Percentiles rank a stretch among this genome's conserved stretches.
These are phyloP conservation scores for Barnettozyma californica DNA, from an alignment of 805 yeast genomes.

Conservation along the genomic window DNA sequence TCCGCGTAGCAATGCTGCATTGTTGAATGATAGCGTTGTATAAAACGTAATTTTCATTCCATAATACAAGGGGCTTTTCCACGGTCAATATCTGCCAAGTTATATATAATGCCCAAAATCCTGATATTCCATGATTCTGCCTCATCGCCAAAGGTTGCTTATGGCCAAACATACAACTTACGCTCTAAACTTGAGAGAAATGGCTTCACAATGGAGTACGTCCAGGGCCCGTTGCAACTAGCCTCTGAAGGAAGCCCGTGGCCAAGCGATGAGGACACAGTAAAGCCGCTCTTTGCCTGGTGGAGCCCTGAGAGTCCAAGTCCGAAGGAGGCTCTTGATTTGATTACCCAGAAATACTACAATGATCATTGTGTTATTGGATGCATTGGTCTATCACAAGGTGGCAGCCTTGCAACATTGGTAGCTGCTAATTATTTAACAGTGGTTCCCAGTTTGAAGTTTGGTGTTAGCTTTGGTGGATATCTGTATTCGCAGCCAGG, in stretches of 20 bases:
- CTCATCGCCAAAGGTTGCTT: constrained; percentile 2
- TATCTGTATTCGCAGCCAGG: constrained; percentile 6
- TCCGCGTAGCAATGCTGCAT: too few relatives aligned
- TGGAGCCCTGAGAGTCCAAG: constrained; percentile 4
- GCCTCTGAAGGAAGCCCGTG: neutral
- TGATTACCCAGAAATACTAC: neutral
- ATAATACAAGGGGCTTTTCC: too few relatives aligned
- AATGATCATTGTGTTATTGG: constrained; percentile 2
- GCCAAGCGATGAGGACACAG: neutral
- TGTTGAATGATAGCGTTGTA: too few relatives aligned
- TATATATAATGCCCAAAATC: constrained; percentile 3
- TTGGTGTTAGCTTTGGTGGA: constrained; percentile 5
- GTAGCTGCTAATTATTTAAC: constrained; percentile 4
- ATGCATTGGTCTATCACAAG: constrained; percentile 9
- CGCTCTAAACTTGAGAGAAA: neutral
- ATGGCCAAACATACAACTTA: constrained; percentile 1
- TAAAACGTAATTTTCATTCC: too few relatives aligned
- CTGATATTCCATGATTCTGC: constrained; percentile 7
- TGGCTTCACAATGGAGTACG: constrained; percentile 5
- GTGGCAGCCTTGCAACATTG: constrained; percentile 4
- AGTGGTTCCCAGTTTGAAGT: constrained; percentile 4
- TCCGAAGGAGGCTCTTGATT: neutral
- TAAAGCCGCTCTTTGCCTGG: constrained; percentile 1
- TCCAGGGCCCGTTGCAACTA: constrained; percentile 1
- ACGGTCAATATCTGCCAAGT: too few relatives aligned